Evolutionary conservation across 2,329 filamentous ascomycete species (phyloP), one percentile per base, ranked within the genome.

Genomic region (Aspergillus flavus): DNA sequence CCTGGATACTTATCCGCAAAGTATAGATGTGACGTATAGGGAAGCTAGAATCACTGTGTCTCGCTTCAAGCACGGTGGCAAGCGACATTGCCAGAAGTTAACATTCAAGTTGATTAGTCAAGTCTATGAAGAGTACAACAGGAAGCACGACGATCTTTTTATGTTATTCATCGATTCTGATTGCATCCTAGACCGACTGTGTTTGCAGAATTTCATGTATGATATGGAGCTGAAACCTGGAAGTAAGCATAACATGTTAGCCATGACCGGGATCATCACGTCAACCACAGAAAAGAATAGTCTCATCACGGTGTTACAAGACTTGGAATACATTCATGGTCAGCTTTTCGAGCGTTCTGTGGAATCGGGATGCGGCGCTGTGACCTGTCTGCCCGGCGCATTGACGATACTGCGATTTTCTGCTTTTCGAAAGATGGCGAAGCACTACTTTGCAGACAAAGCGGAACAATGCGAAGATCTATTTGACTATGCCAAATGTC

Each of bases 141-240:
- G 90, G 78, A 85, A 88, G 55, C 92, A 97, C 74, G 94, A 98
- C 78, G 92, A 98, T 71, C 82, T 98, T 0, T 98, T 98, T 76
- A 90, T 98, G 59, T 86, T 98, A 12, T 98, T 98, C 80, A 97
- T 98, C 75, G 94, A 98, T 80, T 97, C 94, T 0, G 94, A 98
- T 76, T 98, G 95, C 78, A 95, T 97, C 66, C 83, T 98, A 57
- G 94, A 98, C 81, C 87, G 89, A 63, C 88, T 94, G 46, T 98
- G 94, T 76, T 87, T 98, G 64, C 94, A 97, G 76, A 98, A 97
- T 77, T 98, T 98, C 79, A 92, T 98, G 81, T 97, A 95, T 78
- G 94, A 98, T 76, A 98, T 98, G 95, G 93, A 98, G 78, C 84
- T 98, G 64, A 97, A 94, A 77, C 94, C 94, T 0, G 94, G 94